phyloP scores from a whole-genome alignment of 352 stramenopile species.

The Phytophthora megakarya region DNA sequence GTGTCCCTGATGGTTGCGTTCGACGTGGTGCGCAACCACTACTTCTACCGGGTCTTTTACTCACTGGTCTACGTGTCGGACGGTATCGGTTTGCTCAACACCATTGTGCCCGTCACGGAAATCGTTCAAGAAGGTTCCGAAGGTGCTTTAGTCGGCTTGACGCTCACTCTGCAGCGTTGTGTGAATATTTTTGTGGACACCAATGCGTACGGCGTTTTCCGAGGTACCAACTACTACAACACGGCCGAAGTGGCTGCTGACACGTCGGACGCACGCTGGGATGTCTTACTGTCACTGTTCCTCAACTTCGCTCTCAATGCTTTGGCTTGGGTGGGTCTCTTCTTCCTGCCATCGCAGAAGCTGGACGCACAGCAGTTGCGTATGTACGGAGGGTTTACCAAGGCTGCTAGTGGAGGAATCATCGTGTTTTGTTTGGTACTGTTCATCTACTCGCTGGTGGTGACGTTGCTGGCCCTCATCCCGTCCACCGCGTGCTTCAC shows the following conservation, averaged over 20 bases:
- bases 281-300: slow-evolving; percentile 59
- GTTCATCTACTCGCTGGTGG: slow-evolving; percentile 43
- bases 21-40: slow-evolving; percentile 53
- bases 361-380: slow-evolving; percentile 71
- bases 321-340: slow-evolving; percentile 59
- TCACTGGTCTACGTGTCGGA: slow-evolving; percentile 54
- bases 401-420: slow-evolving; percentile 37
- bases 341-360: slow-evolving; percentile 72
- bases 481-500: slow-evolving; percentile 41
- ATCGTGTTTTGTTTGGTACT: slow-evolving; percentile 38
- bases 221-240: slow-evolving; percentile 56
- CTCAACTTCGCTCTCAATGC: slow-evolving; percentile 62
- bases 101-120: slow-evolving; percentile 64
- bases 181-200: slow-evolving; percentile 67
- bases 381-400: slow-evolving; percentile 72
- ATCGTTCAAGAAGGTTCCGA: slow-evolving; percentile 73
- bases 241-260: slow-evolving; percentile 36
- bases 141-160: slow-evolving; percentile 61
- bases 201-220: slow-evolving; percentile 49
- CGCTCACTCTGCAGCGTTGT: slow-evolving; percentile 59
- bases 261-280: slow-evolving; percentile 37
- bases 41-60: slow-evolving; percentile 64
- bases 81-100: slow-evolving; percentile 57
- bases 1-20: slow-evolving; percentile 46
- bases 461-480: slow-evolving; percentile 46